Base-by-base conservation (phyloP, 2,329 filamentous ascomycete genomes). In the Pseudovirgaria hyperparasitica region DNA sequence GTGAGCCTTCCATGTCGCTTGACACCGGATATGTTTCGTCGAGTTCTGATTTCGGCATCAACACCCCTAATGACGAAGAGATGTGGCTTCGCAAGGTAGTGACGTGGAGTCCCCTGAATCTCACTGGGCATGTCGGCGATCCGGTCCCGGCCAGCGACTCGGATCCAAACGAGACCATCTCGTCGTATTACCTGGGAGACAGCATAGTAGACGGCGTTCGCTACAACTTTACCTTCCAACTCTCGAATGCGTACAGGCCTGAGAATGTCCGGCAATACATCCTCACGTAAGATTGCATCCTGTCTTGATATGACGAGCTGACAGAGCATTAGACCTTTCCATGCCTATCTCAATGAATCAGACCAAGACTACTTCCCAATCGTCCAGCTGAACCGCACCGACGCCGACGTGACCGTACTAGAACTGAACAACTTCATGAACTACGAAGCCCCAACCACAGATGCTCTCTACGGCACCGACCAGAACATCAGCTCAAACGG, bases 321-420 rank as follows among this genome's bases (percentile, higher is more conserved):
- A 9, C 19, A 20, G 19, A 20, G 19, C 9, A 20, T 20, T n/a
- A n/a, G n/a, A n/a, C n/a, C n/a, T n/a, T n/a, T n/a, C n/a, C n/a
- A n/a, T n/a, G n/a, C n/a, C n/a, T n/a, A 20, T 9, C 19, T 20
- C 11, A 9, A 20, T 9, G n/a, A 9, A 20, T 20, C 11, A 20
- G 9, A 20, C 9, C 19, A 20, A 9, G 19, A n/a, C 9, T 20
- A n/a, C 19, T 9, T 9, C 9, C 11, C 19, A 9, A 9, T 43
- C 4, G 22, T 35, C 5, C 39, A 42, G 19, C 40, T 44, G 13
- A 15, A 32, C n/a, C 18, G 35, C 9, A 12, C 26, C 6, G 26
- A 39, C 16, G 33, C 35, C 10, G 41, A 44, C 22, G 33, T 39
- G 3, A 42, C 38, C 9, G 25, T 43, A 8, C 22, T 41, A 5